These are phyloP conservation scores for Hypoxylon trugodes DNA, from an alignment of 495 filamentous ascomycete genomes.

Conservation along the genomic window DNA sequence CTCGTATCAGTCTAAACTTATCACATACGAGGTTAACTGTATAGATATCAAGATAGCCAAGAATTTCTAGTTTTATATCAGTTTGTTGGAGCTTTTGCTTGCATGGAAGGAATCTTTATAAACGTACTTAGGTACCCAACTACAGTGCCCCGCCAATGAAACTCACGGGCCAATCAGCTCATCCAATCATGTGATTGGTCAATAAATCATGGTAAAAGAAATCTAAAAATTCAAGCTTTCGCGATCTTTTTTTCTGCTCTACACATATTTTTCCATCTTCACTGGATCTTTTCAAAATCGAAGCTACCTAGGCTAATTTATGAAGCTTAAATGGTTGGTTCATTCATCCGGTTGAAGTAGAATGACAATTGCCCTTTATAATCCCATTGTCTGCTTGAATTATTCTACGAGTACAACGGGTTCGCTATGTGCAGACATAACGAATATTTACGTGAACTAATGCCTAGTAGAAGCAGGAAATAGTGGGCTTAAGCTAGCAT, in stretches of 20 bases:
- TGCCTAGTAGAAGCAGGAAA: neutral
- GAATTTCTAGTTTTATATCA: too few species aligned
- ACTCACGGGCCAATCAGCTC: conserved; percentile 5
- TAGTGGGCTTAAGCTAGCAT: neutral
- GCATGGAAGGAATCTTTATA: too few species aligned
- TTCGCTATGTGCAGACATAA: conserved; percentile 50
- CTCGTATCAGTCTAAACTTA: conserved; percentile 5
- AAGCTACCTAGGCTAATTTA: conserved; percentile 20
- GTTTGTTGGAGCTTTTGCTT: too few species aligned
- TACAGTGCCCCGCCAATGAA: conserved; percentile 1
- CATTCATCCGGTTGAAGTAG: conserved; percentile 43
- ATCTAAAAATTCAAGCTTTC: conserved; percentile 14
- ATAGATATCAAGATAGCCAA: too few species aligned
- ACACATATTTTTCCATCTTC: conserved; percentile 52
- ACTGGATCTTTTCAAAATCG: conserved; percentile 34
- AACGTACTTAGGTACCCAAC: too few species aligned
- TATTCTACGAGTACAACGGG: conserved; percentile 39
- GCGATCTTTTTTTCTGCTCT: conserved; percentile 32
- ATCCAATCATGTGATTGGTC: too few species aligned
- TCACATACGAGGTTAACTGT: conserved; percentile 18
- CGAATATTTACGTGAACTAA: neutral
- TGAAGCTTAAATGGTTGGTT: conserved; percentile 20
- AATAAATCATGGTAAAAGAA: conserved; percentile 13
- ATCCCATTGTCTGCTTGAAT: conserved; percentile 43
- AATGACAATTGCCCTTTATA: conserved; percentile 44